phyloP scores from a whole-genome alignment of 768 basidiomycete genomes.

The Suillus occidentalis region DNA sequence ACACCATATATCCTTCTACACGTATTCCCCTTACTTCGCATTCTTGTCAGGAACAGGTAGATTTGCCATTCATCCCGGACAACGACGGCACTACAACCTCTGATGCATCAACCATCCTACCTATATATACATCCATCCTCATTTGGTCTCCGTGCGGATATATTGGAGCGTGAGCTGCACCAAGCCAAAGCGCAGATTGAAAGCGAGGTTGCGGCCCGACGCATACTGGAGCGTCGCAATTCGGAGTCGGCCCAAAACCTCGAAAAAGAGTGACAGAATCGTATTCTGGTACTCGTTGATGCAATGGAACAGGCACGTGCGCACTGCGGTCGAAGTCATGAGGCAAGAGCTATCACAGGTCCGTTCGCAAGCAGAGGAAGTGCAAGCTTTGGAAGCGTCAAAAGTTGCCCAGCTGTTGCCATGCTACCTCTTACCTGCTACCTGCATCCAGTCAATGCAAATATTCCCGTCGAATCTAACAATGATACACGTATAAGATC shows the following conservation, averaged over 20 bases:
- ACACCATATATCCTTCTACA: conserved; percentile 45
- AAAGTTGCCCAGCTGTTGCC: conserved; percentile 63
- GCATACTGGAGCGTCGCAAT: conserved; percentile 66
- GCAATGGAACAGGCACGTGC: conserved; percentile 63
- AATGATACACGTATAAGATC: too few relatives aligned
- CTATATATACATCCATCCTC: conserved; percentile 57
- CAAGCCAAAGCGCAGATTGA: conserved; percentile 64
- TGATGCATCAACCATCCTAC: conserved; percentile 47
- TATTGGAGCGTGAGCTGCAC: conserved; percentile 63
- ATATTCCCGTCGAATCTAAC: too few relatives aligned
- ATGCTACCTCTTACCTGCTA: too few relatives aligned
- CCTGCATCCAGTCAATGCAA: too few relatives aligned
- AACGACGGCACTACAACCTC: conserved; percentile 19
- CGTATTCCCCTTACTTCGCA: conserved; percentile 44
- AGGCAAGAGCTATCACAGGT: conserved; percentile 65
- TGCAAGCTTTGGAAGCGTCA: conserved; percentile 62
- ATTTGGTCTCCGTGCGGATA: conserved; percentile 55
- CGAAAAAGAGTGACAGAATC: conserved; percentile 53
- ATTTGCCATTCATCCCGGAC: conserved; percentile 36
- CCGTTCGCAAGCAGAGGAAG: conserved; percentile 61
- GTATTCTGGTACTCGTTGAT: conserved; percentile 60
- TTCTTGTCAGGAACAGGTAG: conserved; percentile 27
- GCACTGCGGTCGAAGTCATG: conserved; percentile 59
- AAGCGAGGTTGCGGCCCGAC: conserved; percentile 57
- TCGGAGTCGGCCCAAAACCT: conserved; percentile 53